Base-by-base conservation (phyloP, 345 rosid genomes). In the Gossypium australe region DNA sequence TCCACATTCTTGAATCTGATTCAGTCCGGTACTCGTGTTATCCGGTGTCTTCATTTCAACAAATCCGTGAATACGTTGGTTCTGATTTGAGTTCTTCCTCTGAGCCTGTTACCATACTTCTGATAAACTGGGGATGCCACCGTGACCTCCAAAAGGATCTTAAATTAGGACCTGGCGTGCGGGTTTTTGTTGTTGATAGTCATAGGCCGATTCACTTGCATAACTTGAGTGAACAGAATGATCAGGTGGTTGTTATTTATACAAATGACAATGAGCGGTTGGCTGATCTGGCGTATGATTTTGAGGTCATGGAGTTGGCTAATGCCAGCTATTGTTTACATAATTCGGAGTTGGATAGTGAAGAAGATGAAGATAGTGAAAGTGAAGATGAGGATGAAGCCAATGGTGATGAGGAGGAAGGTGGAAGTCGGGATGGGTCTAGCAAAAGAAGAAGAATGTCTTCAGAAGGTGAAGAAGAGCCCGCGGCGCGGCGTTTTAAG, bases 101-200 rank as follows among this genome's bases (percentile, higher is more conserved):
- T 0, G 84, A 22, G n/a, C 89, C 90, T 11, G 75, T 88, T 29
- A 87, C 98, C 1, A 82, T 95, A 0, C 80, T 93, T 2, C 78
- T 95, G 74, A 85, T 92, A 4, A 95, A 93, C 64, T 93, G 99
- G 99, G 99, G 97, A 3, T 93, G 90, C 78, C 97, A 95, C 77
- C 86, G 94, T 55, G 98, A 95, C 82, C 78, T 95, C 79, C 82
- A 83, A 75, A 25, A 57, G 59, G 76, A 86, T 76, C 85, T 95
- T 44, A 80, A 82, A 61, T 72, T 93, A 64, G 98, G 93, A 7
- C 78, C 90, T 0, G 73, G 79, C 4, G 90, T 82, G 11, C 80
- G 89, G 72, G 94, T 91, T 72, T 95, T 95, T 47, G 97, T 91
- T 0, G 89, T 95, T 13, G 99, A 95, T 84, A 88, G 98, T 76